Evolutionary conservation across 495 filamentous ascomycete species (phyloP).

Genomic region (Neurospora cerealis): DNA sequence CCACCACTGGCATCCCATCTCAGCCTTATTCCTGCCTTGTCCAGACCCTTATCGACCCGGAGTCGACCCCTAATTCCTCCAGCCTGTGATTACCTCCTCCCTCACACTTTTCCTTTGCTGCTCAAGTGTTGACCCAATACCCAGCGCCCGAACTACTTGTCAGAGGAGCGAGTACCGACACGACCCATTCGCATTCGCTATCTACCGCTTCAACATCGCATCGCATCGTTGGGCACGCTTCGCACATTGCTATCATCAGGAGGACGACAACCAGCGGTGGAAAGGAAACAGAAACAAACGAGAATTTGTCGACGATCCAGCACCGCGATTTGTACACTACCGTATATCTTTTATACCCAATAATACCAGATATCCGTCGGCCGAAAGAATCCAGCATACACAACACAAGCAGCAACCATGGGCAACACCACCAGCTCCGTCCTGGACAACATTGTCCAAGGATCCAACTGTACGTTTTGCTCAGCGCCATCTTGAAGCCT

Average conservation of each 20-base stretch:
- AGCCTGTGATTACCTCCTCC: neutral
- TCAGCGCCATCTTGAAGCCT: neutral
- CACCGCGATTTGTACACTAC: neutral
- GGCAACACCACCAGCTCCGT: constrained; percentile 76
- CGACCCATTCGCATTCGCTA: neutral
- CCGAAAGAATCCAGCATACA: neutral
- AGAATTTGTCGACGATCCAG: neutral
- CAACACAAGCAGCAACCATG: constrained; percentile 43
- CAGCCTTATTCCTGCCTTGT: neutral
- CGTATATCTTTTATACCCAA: neutral
- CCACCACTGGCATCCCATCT: neutral
- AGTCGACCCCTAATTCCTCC: neutral
- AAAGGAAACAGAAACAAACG: neutral
- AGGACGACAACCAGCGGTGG: neutral
- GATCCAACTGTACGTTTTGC: constrained; percentile 70
- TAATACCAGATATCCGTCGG: neutral
- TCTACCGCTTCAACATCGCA: neutral
- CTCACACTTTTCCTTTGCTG: neutral
- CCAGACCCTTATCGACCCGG: neutral
- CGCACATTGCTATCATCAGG: neutral
- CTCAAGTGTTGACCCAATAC: neutral
- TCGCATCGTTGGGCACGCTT: neutral
- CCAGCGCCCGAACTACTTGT: neutral
- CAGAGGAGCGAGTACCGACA: neutral
- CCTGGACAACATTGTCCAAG: constrained; percentile 90